A percentile compares a stretch with the other conserved stretches of the same genome.
Conservation (phyloP, 805 yeast genomes). For the Cyberlindnera euphorbiae region DNA sequence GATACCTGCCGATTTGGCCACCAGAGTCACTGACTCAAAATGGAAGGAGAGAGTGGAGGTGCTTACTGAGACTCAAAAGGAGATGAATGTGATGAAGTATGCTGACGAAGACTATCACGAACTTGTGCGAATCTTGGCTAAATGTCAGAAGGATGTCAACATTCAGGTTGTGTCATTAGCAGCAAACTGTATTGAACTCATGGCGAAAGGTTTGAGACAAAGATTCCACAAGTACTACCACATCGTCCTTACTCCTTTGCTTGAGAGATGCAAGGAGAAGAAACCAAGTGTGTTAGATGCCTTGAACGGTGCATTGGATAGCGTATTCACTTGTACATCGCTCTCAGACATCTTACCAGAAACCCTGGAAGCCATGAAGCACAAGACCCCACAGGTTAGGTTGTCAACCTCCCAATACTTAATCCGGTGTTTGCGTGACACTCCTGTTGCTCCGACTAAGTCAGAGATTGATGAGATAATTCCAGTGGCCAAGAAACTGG, state of each 20-base stretch:
- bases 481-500: slow-evolving; percentile 52
- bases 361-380: slow-evolving; percentile 52
- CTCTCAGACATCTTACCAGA: slow-evolving; percentile 56
- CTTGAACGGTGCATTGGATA: slow-evolving; percentile 59
- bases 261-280: slow-evolving; percentile 87
- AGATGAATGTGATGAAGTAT: slow-evolving; percentile 49
- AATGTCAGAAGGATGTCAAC: slow-evolving; percentile 82
- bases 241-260: slow-evolving; percentile 51
- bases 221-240: slow-evolving; percentile 51
- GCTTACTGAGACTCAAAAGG: slow-evolving; percentile 53
- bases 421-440: slow-evolving; percentile 53
- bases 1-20: slow-evolving; percentile 58
- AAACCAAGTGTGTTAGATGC: slow-evolving; percentile 75
- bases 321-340: slow-evolving; percentile 49
- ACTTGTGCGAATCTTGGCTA: slow-evolving; percentile 59
- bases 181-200: slow-evolving; percentile 53
- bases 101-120: slow-evolving; percentile 61
- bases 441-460: slow-evolving; percentile 43
- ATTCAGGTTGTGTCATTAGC: slow-evolving; percentile 80
- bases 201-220: slow-evolving; percentile 63
- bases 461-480: slow-evolving; percentile 55
- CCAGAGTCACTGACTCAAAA: slow-evolving; percentile 53
- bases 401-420: slow-evolving; percentile 65
- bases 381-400: slow-evolving; percentile 80
- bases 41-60: slow-evolving; percentile 95